Base-by-base conservation (phyloP, 108 stramenopile species). In the Parietichytrium sp. region DNA sequence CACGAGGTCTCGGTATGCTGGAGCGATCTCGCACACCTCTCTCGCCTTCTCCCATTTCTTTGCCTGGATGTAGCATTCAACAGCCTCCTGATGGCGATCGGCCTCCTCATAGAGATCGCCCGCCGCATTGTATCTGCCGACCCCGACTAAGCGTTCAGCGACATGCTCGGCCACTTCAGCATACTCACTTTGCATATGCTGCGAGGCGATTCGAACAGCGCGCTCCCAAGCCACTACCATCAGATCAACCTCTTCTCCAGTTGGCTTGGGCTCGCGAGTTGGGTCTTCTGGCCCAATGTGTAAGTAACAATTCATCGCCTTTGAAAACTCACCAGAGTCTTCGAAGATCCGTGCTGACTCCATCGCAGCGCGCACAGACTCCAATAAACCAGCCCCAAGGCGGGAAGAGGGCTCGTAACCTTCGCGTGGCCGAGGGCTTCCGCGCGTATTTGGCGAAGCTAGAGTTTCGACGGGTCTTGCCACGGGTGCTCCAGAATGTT, bases 241-340 rank as follows among this genome's bases (percentile, higher is more conserved):
- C 18, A 84, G 88, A 4, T 79, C 61, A 27, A 72, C 61, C 38
- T 61, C 48, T 20, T 72, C 61, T n/a, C 16, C 10, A 6, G 61
- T 23, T 6, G 61, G 47, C 47, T 81, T 23, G 16, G 36, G 15
- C 80, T 54, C 45, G 49, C n/a, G 30, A 12, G 27, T 18, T 0
- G 25, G 38, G 4, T 72, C 61, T 10, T n/a, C 54, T 25, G 16
- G 54, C 26, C 49, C 48, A 1, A 79, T 84, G 54, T 84, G 83
- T 20, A 91, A 49, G 79, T 88, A 89, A 18, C 83, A 84, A 36
- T 91, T 90, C 45, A 91, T 86, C 20, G 91, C 91, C 29, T 81
- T 51, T 26, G 54, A 53, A 77, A 81, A 89, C 47, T 89, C 51
- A 0, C 26, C 29, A 51, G 27, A n/a, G 45, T 88, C 87, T 88